Conservation (phyloP, 371 early-diverging fungal genomes). For the Massospora cicadina region DNA sequence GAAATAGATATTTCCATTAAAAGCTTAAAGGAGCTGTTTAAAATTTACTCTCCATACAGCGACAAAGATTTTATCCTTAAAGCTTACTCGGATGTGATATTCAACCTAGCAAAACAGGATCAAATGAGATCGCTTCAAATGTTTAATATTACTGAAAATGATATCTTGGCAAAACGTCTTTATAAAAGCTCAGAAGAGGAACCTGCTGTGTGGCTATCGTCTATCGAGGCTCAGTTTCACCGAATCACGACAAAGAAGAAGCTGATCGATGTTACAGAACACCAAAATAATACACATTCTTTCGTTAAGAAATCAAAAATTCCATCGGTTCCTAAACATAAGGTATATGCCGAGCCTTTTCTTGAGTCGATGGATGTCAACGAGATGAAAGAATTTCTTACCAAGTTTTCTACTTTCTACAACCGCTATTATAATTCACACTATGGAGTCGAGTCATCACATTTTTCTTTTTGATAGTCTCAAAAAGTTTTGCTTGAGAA, state of each 20-base stretch:
- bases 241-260: background rate
- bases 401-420: constrained; percentile 4
- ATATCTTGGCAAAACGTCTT: background rate
- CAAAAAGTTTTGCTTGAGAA: background rate
- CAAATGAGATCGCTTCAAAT: background rate
- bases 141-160: background rate
- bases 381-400: constrained; percentile 5
- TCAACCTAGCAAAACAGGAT: background rate
- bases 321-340: background rate
- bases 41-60: too few relatives aligned
- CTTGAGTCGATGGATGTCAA: background rate
- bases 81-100: background rate
- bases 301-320: background rate
- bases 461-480: background rate
- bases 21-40: too few relatives aligned
- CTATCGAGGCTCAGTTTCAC: background rate
- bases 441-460: constrained; percentile 3
- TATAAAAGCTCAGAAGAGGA: background rate
- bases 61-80: background rate
- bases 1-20: too few relatives aligned
- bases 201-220: background rate
- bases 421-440: constrained; percentile 5
- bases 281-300: background rate
- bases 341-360: background rate
- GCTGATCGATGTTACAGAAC: background rate